Evolutionary conservation across 2,329 filamentous ascomycete species (phyloP), one percentile per base, ranked within the genome.

Genomic region (Aspergillus uvarum): DNA sequence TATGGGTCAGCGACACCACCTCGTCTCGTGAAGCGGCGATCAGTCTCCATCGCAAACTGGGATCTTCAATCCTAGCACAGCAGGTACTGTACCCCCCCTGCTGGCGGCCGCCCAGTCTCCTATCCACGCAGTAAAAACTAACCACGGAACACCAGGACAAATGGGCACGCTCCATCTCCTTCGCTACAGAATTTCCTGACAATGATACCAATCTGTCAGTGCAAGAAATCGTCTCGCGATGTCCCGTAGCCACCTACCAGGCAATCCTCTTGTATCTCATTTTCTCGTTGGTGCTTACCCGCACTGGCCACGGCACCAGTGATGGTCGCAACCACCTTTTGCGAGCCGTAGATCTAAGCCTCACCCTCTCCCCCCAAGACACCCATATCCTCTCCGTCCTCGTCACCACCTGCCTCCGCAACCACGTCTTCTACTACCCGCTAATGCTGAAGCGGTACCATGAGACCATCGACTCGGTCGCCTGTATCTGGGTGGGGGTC

Each of bases 161-260:
- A 8, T 51, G 48, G 48, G n/a, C 48, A 51, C 12, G 14, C n/a
- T 7, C 48, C 14, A 21, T 51, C 16, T 7, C 48, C 0, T 51
- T 31, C 5, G 4, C 24, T 2, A 31, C 8, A 16, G 24, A 51
- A 31, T 8, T 24, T 31, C 31, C 52, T 24, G 44, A 57, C 19
- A 19, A 21, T 31, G 32, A 38, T 6, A 2, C 10, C 50, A 32
- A 8, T 48, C 48, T 11, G 16, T 11, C 32, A 11, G 12, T 11
- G 3, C 32, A 35, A 5, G 32, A 35, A 5, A 12, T 35, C 32
- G 14, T 26, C 4, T 65, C 60, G 3, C 52, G 61, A 11, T 71
- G 68, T 67, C 69, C 70, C 12, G 65, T 72, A 5, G 65, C 68
- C 38, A 72, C 69, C 7, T 72, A 69, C 21, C 69, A 72, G 29